Percentiles rank a stretch among this genome's conserved stretches.
These are phyloP conservation scores for Lepidium didymum DNA, from an alignment of 345 rosid species.

Conservation along the genomic window DNA sequence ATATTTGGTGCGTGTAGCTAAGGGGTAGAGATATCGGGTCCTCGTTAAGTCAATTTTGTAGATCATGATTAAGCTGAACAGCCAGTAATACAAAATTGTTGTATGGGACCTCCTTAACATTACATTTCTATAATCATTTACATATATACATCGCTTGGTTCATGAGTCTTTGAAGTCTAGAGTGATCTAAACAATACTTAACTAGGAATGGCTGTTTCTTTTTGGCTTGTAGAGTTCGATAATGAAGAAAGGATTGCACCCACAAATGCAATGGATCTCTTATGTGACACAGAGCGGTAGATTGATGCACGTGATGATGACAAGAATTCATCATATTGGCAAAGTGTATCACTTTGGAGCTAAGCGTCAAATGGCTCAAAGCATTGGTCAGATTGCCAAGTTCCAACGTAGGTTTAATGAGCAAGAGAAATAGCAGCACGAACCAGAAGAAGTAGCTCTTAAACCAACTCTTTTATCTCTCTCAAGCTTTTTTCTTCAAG, in stretches of 20 bases:
- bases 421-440: slow-evolving; percentile 27
- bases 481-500: background rate
- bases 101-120: background rate
- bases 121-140: background rate
- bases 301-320: slow-evolving; percentile 84
- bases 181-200: background rate
- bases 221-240: slow-evolving; percentile 7
- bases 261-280: slow-evolving; percentile 95
- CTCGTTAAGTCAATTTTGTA: background rate
- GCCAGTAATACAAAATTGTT: background rate
- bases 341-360: slow-evolving; percentile 86
- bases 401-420: slow-evolving; percentile 71
- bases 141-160: background rate
- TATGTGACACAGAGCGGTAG: slow-evolving; percentile 89
- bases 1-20: background rate
- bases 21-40: background rate
- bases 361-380: slow-evolving; percentile 82
- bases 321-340: slow-evolving; percentile 71
- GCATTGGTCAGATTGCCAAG: slow-evolving; percentile 78
- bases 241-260: slow-evolving; percentile 96
- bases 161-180: background rate
- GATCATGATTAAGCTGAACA: background rate
- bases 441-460: slow-evolving; percentile 16
- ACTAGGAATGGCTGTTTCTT: background rate
- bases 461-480: background rate